A percentile compares a stretch with the other conserved stretches of the same genome.
phyloP scores from a whole-genome alignment of 257 asterid species.

The Przewalskia tangutica region DNA sequence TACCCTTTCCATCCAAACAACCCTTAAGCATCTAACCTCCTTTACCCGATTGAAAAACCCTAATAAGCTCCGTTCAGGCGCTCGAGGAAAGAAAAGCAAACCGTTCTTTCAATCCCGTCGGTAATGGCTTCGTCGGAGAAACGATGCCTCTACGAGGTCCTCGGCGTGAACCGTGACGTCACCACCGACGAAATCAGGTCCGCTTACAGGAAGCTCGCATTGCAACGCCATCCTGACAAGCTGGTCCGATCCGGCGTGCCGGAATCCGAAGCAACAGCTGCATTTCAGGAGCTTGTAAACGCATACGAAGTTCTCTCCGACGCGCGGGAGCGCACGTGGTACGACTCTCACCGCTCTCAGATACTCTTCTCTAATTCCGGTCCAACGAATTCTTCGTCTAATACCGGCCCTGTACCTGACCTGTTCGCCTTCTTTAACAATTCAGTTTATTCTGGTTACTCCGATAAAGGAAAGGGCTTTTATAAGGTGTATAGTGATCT shows the following conservation, averaged over 20 bases:
- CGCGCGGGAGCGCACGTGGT: conserved; percentile 83
- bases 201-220: conserved; percentile 76
- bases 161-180: conserved; percentile 56
- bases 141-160: conserved; percentile 89
- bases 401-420: conserved; percentile 42
- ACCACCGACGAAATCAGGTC: conserved; percentile 79
- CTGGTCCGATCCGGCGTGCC: conserved; percentile 65
- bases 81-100: not conserved
- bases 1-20: not conserved
- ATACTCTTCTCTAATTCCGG: conserved; percentile 47
- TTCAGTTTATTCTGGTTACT: conserved; percentile 69
- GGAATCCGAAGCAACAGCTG: conserved; percentile 83
- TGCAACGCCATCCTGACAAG: conserved; percentile 99
- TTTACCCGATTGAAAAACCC: not conserved
- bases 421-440: conserved; percentile 70
- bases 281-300: conserved; percentile 88
- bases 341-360: conserved; percentile 84
- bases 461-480: conserved; percentile 76
- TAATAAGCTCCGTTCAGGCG: not conserved
- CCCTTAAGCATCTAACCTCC: not conserved
- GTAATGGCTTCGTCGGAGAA: conserved; percentile 62
- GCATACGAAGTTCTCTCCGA: conserved; percentile 94
- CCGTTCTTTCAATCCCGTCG: too few relatives aligned
- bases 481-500: conserved; percentile 72
- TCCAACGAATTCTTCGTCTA: conserved; percentile 22